phyloP scores from a whole-genome alignment of 257 asterid genomes.

The Salvia miltiorrhiza region DNA sequence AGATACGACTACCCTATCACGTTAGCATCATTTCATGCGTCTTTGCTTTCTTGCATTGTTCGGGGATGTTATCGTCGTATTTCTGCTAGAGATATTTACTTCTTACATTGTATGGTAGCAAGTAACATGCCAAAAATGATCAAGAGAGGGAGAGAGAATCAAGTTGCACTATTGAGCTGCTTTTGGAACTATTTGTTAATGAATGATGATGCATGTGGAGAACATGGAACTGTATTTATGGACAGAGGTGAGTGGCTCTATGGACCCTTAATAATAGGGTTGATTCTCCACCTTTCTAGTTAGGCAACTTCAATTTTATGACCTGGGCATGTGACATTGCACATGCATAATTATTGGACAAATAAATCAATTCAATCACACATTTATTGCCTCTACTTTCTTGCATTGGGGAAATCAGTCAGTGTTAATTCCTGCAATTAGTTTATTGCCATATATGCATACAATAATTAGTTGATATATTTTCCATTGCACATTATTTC shows the following conservation, averaged over 20 bases:
- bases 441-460: not conserved
- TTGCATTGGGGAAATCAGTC: conserved; percentile 16
- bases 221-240: conserved; percentile 36
- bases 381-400: conserved; percentile 32
- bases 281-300: conserved; percentile 27
- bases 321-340: conserved; percentile 45
- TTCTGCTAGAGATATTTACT: not conserved
- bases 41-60: not conserved
- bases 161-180: not conserved
- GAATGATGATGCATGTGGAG: conserved; percentile 41
- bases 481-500: not conserved
- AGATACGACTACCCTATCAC: not conserved
- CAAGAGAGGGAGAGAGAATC: not conserved
- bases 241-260: conserved; percentile 4
- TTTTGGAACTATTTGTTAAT: not conserved
- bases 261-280: conserved; percentile 37
- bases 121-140: not conserved
- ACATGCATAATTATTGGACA: conserved; percentile 46
- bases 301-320: conserved; percentile 20
- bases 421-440: not conserved
- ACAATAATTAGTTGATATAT: not conserved
- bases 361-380: conserved; percentile 22
- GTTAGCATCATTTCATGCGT: not conserved
- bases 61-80: not conserved
- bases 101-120: not conserved